Conservation (phyloP, 208 protist species). For the Trypanosoma vivax region DNA sequence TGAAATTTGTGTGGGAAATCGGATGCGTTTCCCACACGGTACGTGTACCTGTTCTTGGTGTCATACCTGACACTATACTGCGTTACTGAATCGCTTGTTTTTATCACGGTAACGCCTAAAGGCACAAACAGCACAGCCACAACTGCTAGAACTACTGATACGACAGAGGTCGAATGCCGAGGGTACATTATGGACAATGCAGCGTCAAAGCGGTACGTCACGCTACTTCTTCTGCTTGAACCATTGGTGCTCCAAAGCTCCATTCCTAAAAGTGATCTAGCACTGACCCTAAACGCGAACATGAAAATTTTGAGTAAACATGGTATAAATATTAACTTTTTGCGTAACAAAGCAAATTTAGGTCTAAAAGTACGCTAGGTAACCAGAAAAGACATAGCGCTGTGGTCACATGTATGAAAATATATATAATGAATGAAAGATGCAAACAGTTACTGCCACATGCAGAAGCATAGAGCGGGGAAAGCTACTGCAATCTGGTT, state of each 20-base stretch:
- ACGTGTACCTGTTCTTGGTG: conserved; percentile 17
- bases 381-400: too few relatives aligned
- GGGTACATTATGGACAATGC: conserved; percentile 1
- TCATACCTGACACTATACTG: conserved; percentile 16
- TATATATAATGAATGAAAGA: too few relatives aligned
- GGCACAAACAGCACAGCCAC: conserved; percentile 15
- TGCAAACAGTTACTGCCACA: neutral
- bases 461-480: neutral
- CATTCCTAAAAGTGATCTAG: neutral
- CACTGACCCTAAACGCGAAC: neutral
- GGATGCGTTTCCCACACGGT: conserved; percentile 1
- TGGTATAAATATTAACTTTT: too few relatives aligned
- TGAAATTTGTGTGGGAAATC: conserved; percentile 6
- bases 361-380: too few relatives aligned
- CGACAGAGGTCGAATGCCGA: conserved; percentile 3
- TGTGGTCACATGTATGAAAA: too few relatives aligned
- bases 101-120: conserved; percentile 15
- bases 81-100: conserved; percentile 14
- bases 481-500: neutral
- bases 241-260: neutral
- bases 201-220: neutral
- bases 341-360: too few relatives aligned
- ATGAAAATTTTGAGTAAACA: too few relatives aligned
- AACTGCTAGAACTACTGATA: conserved; percentile 9
- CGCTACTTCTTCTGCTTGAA: neutral